Evolutionary conservation across 441 rosid genomes (phyloP), one percentile per base, ranked within the genome.

Genomic region (Pelargonium citronellum): DNA sequence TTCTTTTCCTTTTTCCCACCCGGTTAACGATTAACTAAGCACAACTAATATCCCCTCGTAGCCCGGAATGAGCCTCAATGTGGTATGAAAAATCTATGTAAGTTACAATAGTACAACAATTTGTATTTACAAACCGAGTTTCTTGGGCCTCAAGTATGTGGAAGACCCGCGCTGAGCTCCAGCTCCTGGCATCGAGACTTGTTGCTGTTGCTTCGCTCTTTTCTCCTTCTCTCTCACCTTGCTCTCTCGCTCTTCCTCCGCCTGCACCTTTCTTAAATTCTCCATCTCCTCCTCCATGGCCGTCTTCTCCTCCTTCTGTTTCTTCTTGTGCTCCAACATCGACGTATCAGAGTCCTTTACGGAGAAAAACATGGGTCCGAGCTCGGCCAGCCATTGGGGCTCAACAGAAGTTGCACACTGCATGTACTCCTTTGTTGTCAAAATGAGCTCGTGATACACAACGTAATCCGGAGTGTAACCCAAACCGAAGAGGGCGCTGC

Each of bases 211-310:
- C 81, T 84, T 95, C 15, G 76, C 86, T 46, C 93, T 82, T 82
- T 84, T 89, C 79, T 68, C 75, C 67, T 74, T 84, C 65, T 95
- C 97, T 68, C 67, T 86, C 79, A 69, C 83, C 76, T 83, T 90
- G 76, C 72, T 80, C 70, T 79, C 77, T 60, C 53, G 75, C 79
- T 90, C 91, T 0, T 66, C 82, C 76, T 83, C 89, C 1, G 83
- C 97, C 73, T 90, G 97, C 65, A 70, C 85, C 80, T 83, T 92
- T 80, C 98, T 86, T 83, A 89, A 66, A 71, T 80, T 87, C 70
- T 92, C 98, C 98, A 90, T 89, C 70, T 92, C 97, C 86, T 89
- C 95, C 78, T 92, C 99, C 99, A 92, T 92, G 1, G 97, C 96
- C 1, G 97, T 86, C 79, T 92, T 95, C 63, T 87, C 95, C 75